phyloP scores from a whole-genome alignment of 495 filamentous ascomycete genomes.

The Podospora tetraspora region DNA sequence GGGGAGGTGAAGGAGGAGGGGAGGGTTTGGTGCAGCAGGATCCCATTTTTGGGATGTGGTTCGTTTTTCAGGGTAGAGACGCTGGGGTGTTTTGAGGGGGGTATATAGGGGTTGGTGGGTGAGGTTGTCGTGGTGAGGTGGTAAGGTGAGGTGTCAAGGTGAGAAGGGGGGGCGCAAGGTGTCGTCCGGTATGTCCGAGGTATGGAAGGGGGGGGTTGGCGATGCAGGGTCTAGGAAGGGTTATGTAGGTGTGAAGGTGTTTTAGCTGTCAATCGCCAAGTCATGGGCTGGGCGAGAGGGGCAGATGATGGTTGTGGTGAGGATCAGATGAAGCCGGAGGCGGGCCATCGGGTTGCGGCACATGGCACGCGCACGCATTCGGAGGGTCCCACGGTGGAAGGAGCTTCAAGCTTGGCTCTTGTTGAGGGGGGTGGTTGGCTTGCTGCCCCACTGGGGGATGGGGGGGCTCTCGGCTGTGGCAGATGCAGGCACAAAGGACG shows the following conservation, averaged over 20 bases:
- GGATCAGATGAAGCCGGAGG: neutral
- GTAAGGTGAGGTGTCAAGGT: neutral
- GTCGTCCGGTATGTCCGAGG: neutral
- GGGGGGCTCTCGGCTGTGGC: neutral
- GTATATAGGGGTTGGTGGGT: neutral
- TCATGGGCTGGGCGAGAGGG: neutral
- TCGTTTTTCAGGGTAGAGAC: no score
- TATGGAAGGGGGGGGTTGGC: neutral
- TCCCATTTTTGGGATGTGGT: no score
- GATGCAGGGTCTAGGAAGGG: neutral
- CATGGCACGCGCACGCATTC: neutral
- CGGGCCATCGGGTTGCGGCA: neutral
- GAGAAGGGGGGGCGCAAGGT: neutral
- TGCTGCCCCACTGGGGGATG: neutral
- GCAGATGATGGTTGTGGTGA: neutral
- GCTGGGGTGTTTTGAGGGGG: neutral
- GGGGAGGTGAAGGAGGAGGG: constrained; percentile 58
- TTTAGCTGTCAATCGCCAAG: neutral
- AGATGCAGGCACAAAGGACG: neutral
- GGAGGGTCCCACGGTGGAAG: neutral
- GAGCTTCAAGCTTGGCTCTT: neutral
- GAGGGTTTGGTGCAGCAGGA: constrained; percentile 63
- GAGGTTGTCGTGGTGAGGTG: neutral
- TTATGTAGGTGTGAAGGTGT: neutral
- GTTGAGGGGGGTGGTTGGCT: neutral